Percentiles rank a stretch among this genome's conserved stretches.
These are phyloP conservation scores for Aspergillus brasiliensis DNA, from an alignment of 2,329 filamentous ascomycete species.

Conservation along the genomic window DNA sequence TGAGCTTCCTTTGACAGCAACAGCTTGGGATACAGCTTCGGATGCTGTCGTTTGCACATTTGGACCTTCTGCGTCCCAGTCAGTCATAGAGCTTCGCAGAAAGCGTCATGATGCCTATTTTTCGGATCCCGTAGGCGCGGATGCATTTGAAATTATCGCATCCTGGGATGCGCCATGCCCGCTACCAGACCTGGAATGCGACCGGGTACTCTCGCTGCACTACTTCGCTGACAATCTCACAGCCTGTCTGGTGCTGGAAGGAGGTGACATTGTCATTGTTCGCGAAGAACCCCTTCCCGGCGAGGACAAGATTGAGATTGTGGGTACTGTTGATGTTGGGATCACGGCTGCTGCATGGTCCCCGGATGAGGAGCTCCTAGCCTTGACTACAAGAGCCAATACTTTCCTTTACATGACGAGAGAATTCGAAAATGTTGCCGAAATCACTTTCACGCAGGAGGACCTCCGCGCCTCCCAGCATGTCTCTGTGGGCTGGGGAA, in stretches of 20 bases:
- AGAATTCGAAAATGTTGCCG: conserved; percentile 80
- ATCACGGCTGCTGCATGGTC: conserved; percentile 91
- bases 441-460: conserved; percentile 69
- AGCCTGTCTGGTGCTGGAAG: conserved; percentile 80
- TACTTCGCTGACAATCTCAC: conserved; percentile 79
- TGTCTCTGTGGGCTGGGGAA: conserved; percentile 97
- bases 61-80: conserved; percentile 71
- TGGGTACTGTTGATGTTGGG: conserved; percentile 89
- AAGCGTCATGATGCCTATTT: conserved; percentile 39
- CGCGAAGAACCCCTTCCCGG: conserved; percentile 68
- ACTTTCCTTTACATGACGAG: conserved; percentile 92
- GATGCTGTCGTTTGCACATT: conserved; percentile 81
- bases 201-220: conserved; percentile 77
- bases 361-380: conserved; percentile 87
- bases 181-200: conserved; percentile 71
- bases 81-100: conserved; percentile 72
- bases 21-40: conserved; percentile 80
- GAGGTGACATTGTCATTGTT: conserved; percentile 87
- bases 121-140: conserved; percentile 44
- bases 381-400: conserved; percentile 75
- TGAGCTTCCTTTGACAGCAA: conserved; percentile 68
- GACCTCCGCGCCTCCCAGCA: conserved; percentile 88
- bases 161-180: conserved; percentile 89
- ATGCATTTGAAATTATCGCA: conserved; percentile 60
- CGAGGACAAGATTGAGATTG: conserved; percentile 86